Evolutionary conservation across 208 protist species (phyloP).

Genomic region (Acanthamoeba castellanii): DNA sequence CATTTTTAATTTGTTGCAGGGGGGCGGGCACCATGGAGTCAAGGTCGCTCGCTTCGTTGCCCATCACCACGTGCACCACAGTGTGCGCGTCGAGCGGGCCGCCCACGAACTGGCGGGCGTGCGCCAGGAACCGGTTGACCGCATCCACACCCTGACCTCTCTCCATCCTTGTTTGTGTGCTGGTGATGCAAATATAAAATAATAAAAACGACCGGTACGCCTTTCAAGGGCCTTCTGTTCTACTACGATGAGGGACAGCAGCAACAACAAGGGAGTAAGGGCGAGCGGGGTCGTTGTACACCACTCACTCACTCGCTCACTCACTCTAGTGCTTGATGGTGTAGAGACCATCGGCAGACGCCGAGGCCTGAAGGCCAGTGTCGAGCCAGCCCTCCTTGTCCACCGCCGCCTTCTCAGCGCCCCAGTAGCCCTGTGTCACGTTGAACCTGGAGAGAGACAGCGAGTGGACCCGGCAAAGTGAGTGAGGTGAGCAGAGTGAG

Average conservation of each 20-base stretch:
- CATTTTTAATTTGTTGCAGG: not conserved
- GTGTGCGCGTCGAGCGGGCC: not conserved
- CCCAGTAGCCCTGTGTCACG: not conserved
- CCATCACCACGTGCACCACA: constrained; percentile 21
- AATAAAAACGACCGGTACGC: too few relatives aligned
- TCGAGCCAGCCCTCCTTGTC: constrained; percentile 48
- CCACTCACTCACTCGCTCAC: too few relatives aligned
- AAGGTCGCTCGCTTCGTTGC: constrained; percentile 44
- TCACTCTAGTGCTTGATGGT: not conserved
- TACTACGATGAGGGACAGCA: too few relatives aligned
- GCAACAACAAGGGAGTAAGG: too few relatives aligned
- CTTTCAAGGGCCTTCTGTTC: too few relatives aligned
- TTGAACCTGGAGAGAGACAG: not conserved
- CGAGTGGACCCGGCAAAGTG: not conserved
- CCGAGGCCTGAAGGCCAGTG: constrained; percentile 8
- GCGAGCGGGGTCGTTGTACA: too few relatives aligned
- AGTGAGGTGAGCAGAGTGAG: too few relatives aligned
- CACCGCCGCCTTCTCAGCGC: not conserved
- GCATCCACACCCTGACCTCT: not conserved
- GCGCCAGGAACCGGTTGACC: not conserved
- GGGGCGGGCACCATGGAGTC: constrained; percentile 24
- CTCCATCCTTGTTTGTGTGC: not conserved
- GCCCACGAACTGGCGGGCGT: not conserved
- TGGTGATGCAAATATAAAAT: too few relatives aligned
- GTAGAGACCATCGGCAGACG: not conserved